phyloP scores from a whole-genome alignment of 164 flowering plant species.

The Stephania cephalantha region DNA sequence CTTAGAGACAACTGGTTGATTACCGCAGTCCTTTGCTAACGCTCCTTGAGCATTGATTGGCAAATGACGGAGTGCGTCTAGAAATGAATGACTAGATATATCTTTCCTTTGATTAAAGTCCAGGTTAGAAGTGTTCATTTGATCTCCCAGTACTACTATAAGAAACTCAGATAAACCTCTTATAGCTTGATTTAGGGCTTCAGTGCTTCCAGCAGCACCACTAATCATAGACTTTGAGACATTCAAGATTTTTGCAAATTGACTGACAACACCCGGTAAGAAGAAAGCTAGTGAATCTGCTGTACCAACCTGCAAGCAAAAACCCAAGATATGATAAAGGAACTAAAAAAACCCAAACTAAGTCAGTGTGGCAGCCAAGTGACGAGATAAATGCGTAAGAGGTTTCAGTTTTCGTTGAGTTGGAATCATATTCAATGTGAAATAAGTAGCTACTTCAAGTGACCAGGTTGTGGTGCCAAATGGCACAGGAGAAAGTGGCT shows the following conservation, averaged over 20 bases:
- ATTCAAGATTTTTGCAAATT: conserved; percentile 71
- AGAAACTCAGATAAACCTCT: conserved; percentile 83
- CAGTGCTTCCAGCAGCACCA: conserved; percentile 90
- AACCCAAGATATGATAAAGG: background rate
- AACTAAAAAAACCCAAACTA: background rate
- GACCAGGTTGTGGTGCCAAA: too few relatives aligned
- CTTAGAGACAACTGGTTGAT: conserved; percentile 17
- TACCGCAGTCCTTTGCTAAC: conserved; percentile 17
- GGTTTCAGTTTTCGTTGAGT: too few relatives aligned
- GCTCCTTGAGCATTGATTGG: conserved; percentile 25
- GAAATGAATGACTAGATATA: conserved; percentile 34
- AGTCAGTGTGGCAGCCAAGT: too few relatives aligned
- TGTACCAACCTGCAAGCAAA: conserved; percentile 61
- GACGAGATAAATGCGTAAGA: too few relatives aligned
- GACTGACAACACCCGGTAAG: conserved; percentile 93
- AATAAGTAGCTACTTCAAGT: too few relatives aligned
- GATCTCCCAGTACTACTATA: conserved; percentile 68
- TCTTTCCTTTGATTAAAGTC: conserved; percentile 15
- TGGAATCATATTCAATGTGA: too few relatives aligned
- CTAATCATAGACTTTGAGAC: conserved; percentile 70
- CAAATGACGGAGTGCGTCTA: conserved; percentile 67
- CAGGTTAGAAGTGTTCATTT: conserved; percentile 38
- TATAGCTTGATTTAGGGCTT: conserved; percentile 66
- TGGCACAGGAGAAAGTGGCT: too few relatives aligned
- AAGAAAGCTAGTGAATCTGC: conserved; percentile 93